Evolutionary conservation across 495 filamentous ascomycete species (phyloP), one percentile per base, ranked within the genome.

Genomic region (Penicillium waksmanii): DNA sequence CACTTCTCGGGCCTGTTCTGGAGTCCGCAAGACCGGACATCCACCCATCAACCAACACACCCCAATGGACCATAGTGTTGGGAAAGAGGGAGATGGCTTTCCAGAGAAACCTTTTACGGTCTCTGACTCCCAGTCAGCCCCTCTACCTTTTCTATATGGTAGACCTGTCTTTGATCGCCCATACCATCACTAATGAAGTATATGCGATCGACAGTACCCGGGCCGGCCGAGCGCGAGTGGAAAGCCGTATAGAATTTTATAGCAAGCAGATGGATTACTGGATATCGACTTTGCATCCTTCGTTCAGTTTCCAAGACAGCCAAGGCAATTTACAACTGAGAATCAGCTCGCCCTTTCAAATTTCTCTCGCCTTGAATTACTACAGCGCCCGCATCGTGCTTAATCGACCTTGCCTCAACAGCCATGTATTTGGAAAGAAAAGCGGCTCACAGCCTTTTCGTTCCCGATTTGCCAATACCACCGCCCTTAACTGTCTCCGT

Each of bases 351-450:
- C 15, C 25, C 9, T 36, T 19, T 13, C 36, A 53, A 47, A 43
- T 51, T 11, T 33, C 17, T 8, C 21, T 58, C 17, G 81, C 80
- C 3, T 81, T 89, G 48, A 76, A 81, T 40, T 88, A 84, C 62
- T 78, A 84, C 63, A 84, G 83, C 58, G 76, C 80, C 9, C 74
- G 74, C 12, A 85, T 87, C 44, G 74, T 87, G 15, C 74, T 86
- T 12, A 82, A 81, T 47, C 83, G 87, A 7, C 87, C 87, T 4
- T 87, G 82, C 65, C 75, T 89, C 11, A 87, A 84, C 57, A 76
- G 80, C 5, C 70, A n/a, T 81, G 85, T 40, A 71, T 53, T 19
- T 17, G 15, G 42, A 17, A 17, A 44, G 42, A 44, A 44, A 19
- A 44, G 42, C 17, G 11, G 11, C 15, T 4, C 36, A 38, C 36